phyloP scores from a whole-genome alignment of 164 flowering plant species.

The Aristolochia californica region DNA sequence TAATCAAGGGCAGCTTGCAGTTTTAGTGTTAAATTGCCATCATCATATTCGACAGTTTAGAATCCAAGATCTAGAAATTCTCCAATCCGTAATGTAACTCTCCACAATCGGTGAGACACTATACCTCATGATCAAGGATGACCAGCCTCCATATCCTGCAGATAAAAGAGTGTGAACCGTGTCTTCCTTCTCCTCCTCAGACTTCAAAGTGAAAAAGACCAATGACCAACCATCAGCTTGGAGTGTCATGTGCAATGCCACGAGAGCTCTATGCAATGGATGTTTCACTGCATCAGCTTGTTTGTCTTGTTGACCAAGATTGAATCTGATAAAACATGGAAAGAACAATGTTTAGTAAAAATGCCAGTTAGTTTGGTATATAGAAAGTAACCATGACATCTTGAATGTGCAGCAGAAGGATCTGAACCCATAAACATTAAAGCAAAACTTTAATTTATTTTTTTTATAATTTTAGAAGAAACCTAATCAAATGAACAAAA shows the following conservation, averaged over 20 bases:
- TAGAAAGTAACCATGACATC: no score
- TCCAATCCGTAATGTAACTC: no score
- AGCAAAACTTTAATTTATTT: no score
- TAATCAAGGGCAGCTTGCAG: no score
- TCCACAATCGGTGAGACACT: no score
- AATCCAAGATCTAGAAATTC: no score
- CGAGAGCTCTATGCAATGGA: conserved; percentile 11
- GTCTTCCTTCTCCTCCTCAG: conserved; percentile 27
- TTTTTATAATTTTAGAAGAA: no score
- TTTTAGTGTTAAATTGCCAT: no score
- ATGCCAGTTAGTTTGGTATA: neutral
- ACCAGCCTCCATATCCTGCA: conserved; percentile 46
- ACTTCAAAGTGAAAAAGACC: conserved; percentile 41
- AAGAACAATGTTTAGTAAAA: neutral
- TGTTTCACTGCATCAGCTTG: conserved; percentile 16
- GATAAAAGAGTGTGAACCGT: conserved; percentile 27
- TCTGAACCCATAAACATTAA: no score
- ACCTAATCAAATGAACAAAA: no score
- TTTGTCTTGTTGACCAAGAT: neutral
- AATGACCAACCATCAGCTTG: conserved; percentile 40
- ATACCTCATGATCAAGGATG: conserved; percentile 62
- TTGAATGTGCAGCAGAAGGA: no score
- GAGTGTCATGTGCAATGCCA: conserved; percentile 29
- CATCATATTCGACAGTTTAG: no score
- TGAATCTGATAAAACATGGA: neutral